Evolutionary conservation across 2,329 filamentous ascomycete species (phyloP).

Genomic region (Pseudopithomyces chartarum): DNA sequence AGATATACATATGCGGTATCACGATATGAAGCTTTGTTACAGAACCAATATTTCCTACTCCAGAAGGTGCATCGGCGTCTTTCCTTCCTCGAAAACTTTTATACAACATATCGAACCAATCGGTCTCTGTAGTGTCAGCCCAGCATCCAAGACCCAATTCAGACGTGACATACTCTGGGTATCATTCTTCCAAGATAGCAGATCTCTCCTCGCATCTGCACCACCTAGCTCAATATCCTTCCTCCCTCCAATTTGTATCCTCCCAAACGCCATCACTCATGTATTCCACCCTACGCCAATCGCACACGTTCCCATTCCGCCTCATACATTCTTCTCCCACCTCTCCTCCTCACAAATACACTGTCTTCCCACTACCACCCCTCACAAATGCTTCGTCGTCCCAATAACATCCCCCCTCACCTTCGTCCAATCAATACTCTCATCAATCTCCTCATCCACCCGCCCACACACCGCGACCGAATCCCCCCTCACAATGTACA

Average conservation of each 20-base stretch:
- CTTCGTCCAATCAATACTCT: slow-evolving; percentile 88
- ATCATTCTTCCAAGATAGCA: slow-evolving; percentile 15
- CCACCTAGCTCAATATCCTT: background rate
- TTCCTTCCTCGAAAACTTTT: background rate
- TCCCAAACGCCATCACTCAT: background rate
- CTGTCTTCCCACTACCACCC: slow-evolving; percentile 78
- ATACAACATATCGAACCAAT: slow-evolving; percentile 9
- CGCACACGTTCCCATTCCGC: background rate
- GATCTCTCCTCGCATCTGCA: background rate
- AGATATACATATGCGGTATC: background rate
- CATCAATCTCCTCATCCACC: slow-evolving; percentile 87
- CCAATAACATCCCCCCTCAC: slow-evolving; percentile 85
- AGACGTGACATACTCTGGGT: slow-evolving; percentile 26
- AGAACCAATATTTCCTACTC: too few species aligned
- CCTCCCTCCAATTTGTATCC: too few species aligned
- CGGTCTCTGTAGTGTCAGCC: slow-evolving; percentile 20
- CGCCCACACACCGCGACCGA: slow-evolving; percentile 90
- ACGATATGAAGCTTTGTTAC: background rate
- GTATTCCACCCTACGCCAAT: background rate
- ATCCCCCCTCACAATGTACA: slow-evolving; percentile 92
- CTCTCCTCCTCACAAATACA: slow-evolving; percentile 59
- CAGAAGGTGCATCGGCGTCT: too few species aligned
- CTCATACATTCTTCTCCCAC: background rate
- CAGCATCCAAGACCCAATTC: background rate
- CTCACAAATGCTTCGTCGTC: slow-evolving; percentile 72